Evolutionary conservation across 2,329 filamentous ascomycete species (phyloP).

Genomic region (Cladosporium cucumerinum): DNA sequence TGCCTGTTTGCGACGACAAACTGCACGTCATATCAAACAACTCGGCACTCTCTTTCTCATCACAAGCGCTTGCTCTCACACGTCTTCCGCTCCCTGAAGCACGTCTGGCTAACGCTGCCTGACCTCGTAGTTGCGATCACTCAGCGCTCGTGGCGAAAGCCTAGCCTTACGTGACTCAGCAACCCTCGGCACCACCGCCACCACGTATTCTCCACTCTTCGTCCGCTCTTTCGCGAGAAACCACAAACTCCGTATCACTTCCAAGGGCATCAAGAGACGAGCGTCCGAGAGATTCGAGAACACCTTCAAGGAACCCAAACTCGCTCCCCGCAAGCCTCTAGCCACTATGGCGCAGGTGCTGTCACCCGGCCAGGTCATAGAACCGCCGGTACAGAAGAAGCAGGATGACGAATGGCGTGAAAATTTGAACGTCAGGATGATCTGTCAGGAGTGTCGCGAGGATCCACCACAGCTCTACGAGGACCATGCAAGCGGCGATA

Average conservation of each 20-base stretch:
- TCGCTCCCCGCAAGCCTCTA: slow-evolving; percentile 29
- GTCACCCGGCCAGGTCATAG: slow-evolving; percentile 45
- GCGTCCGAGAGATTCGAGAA: slow-evolving; percentile 37
- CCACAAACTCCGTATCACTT: slow-evolving; percentile 44
- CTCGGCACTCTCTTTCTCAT: not conserved
- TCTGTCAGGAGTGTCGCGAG: slow-evolving; percentile 89
- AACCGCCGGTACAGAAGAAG: slow-evolving; percentile 33
- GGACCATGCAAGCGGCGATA: slow-evolving; percentile 87
- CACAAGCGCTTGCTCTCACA: slow-evolving; percentile 6
- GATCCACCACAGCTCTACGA: slow-evolving; percentile 89
- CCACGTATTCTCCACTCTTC: slow-evolving; percentile 66
- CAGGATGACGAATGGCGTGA: slow-evolving; percentile 61
- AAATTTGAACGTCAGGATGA: slow-evolving; percentile 80
- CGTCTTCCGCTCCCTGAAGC: slow-evolving; percentile 8
- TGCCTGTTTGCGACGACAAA: slow-evolving; percentile 10
- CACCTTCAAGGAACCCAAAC: slow-evolving; percentile 21
- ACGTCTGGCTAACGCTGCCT: slow-evolving; percentile 11
- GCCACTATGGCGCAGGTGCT: slow-evolving; percentile 36
- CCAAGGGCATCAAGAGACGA: slow-evolving; percentile 45
- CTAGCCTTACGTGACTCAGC: slow-evolving; percentile 15
- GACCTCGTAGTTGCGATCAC: slow-evolving; percentile 16
- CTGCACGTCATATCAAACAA: slow-evolving; percentile 15
- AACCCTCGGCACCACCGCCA: slow-evolving; percentile 26
- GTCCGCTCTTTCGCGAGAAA: slow-evolving; percentile 51
- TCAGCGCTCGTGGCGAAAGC: slow-evolving; percentile 15